Evolutionary conservation across 148 eudicot genomes (phyloP).

Genomic region (Vaccinium myrtillus): DNA sequence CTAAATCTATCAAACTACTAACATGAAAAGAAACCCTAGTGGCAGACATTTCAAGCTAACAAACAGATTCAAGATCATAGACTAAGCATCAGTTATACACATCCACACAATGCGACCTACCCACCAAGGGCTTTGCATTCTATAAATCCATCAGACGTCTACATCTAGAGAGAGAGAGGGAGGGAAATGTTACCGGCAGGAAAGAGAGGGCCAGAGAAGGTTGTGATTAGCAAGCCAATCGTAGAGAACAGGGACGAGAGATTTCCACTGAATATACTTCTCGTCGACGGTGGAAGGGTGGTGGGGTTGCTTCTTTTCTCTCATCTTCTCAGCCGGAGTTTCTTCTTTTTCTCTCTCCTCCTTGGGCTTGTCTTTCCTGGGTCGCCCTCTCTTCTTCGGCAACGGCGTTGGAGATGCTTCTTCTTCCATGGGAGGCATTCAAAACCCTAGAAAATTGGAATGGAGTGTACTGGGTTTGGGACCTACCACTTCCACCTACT

Average conservation of each 20-base stretch:
- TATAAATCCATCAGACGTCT: background rate
- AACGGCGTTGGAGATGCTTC: slow-evolving; percentile 11
- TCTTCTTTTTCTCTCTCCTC: slow-evolving; percentile 30
- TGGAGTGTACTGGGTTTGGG: background rate
- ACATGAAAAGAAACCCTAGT: background rate
- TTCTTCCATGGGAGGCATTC: slow-evolving; percentile 5
- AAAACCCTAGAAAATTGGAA: background rate
- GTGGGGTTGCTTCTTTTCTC: slow-evolving; percentile 42
- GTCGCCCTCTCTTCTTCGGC: slow-evolving; percentile 33
- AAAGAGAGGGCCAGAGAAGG: slow-evolving; percentile 69
- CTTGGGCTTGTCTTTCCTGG: slow-evolving; percentile 31
- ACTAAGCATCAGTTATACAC: background rate
- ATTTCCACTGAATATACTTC: slow-evolving; percentile 51
- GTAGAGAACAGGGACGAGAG: slow-evolving; percentile 55
- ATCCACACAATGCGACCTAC: background rate
- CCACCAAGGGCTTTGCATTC: background rate
- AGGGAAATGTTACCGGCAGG: slow-evolving; percentile 53
- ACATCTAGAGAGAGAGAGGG: background rate
- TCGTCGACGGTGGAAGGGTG: slow-evolving; percentile 36
- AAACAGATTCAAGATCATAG: background rate
- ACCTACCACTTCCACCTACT: background rate
- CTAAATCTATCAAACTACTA: background rate
- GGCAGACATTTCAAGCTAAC: background rate
- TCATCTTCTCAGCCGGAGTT: slow-evolving; percentile 35
- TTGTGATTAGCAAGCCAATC: slow-evolving; percentile 58